Evolutionary conservation across 495 filamentous ascomycete species (phyloP).

Genomic region (Penicillium macrosclerotiorum): DNA sequence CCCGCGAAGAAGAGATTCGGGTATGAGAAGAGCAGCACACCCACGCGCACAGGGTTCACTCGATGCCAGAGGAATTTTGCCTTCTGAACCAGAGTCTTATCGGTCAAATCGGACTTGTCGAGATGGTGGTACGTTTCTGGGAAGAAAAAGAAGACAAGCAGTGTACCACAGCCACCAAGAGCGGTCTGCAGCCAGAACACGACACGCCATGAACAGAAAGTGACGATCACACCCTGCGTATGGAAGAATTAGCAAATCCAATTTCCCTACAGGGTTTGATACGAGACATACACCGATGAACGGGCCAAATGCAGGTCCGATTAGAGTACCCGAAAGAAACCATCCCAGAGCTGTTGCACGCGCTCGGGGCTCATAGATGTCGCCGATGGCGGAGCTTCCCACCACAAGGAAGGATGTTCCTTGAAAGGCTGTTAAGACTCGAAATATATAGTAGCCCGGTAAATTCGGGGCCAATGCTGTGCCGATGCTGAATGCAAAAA

Average conservation of each 20-base stretch:
- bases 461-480: slow-evolving; percentile 67
- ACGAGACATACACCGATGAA: slow-evolving; percentile 49
- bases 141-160: slow-evolving; percentile 61
- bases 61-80: slow-evolving; percentile 53
- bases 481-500: slow-evolving; percentile 62
- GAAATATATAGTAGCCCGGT: slow-evolving; percentile 65
- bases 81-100: slow-evolving; percentile 47
- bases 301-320: slow-evolving; percentile 69
- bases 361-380: slow-evolving; percentile 63
- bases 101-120: slow-evolving; percentile 52
- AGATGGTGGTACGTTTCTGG: slow-evolving; percentile 68
- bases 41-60: slow-evolving; percentile 61
- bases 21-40: slow-evolving; percentile 55
- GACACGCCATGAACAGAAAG: slow-evolving; percentile 63
- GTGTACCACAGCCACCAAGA: slow-evolving; percentile 53
- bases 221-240: slow-evolving; percentile 62
- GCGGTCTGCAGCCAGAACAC: slow-evolving; percentile 74
- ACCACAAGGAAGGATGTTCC: slow-evolving; percentile 68
- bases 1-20: slow-evolving; percentile 64
- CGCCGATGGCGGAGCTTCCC: slow-evolving; percentile 62
- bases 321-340: slow-evolving; percentile 67
- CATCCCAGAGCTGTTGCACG: slow-evolving; percentile 67
- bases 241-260: slow-evolving; percentile 2
- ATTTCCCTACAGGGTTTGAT: no score
- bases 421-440: slow-evolving; percentile 67